phyloP scores from a whole-genome alignment of 768 basidiomycete species.

The Coprinopsis strossmayeri region DNA sequence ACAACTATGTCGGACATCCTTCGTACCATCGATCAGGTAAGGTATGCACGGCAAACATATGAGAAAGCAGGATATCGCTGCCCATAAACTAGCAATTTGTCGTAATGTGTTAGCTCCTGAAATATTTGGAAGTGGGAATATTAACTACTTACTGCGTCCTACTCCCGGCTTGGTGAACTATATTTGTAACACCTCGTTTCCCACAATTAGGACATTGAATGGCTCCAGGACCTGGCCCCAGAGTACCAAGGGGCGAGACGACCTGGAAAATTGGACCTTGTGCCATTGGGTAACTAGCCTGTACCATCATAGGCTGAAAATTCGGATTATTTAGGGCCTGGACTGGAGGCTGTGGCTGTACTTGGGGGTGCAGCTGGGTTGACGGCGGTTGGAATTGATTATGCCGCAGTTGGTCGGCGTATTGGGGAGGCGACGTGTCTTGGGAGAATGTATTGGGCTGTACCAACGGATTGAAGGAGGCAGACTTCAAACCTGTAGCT shows the following conservation, averaged over 20 bases:
- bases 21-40: neutral
- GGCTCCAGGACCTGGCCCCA: neutral
- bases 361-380: too few species aligned
- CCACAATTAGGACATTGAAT: neutral
- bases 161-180: neutral
- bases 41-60: neutral
- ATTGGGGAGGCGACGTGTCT: too few species aligned
- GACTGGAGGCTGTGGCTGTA: too few species aligned
- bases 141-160: neutral
- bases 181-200: neutral
- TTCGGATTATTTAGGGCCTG: too few species aligned
- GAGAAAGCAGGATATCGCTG: neutral
- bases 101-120: neutral
- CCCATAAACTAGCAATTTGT: neutral
- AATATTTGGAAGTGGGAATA: neutral
- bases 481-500: too few species aligned
- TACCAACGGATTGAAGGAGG: too few species aligned
- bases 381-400: too few species aligned
- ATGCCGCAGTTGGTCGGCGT: too few species aligned
- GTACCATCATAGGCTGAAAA: too few species aligned
- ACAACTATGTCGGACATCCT: conserved; percentile 2
- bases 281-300: too few species aligned
- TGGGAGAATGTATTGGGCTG: too few species aligned
- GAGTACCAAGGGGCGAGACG: neutral
- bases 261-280: neutral